Evolutionary conservation across 2,329 filamentous ascomycete genomes (phyloP).

Genomic region (Talaromyces sp.): DNA sequence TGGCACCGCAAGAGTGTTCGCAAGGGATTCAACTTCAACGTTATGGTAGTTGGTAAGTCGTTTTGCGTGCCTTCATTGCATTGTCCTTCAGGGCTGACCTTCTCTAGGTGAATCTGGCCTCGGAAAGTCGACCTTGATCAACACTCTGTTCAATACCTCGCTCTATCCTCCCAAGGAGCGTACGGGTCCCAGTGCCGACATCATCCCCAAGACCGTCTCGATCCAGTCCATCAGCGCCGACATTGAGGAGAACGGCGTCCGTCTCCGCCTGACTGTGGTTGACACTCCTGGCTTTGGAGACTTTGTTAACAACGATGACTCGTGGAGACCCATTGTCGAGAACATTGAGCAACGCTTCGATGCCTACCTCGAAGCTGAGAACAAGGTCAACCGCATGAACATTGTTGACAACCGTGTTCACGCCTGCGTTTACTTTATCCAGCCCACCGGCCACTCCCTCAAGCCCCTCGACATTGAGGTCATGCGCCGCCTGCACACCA

Average conservation of each 20-base stretch:
- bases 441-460: conserved; percentile 94
- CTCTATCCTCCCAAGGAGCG: conserved; percentile 98
- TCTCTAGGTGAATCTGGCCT: conserved; percentile 88
- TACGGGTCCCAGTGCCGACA: conserved; percentile 94
- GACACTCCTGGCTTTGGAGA: conserved; percentile 98
- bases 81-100: not conserved
- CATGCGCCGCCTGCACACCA: conserved; percentile 98
- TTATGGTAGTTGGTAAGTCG: conserved; percentile 97
- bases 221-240: conserved; percentile 94
- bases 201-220: conserved; percentile 95
- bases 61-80: not conserved
- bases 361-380: conserved; percentile 96
- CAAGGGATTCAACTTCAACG: conserved; percentile 99
- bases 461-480: conserved; percentile 99
- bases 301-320: conserved; percentile 99
- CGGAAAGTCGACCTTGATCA: conserved; percentile 97
- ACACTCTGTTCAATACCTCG: conserved; percentile 99
- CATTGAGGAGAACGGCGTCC: conserved; percentile 97
- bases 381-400: conserved; percentile 99
- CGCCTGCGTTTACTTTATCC: conserved; percentile 98
- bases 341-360: conserved; percentile 99
- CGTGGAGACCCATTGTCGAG: conserved; percentile 97
- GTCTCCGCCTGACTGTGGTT: conserved; percentile 91
- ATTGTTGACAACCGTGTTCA: conserved; percentile 99
- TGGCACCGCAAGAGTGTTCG: conserved; percentile 99